Percentiles rank a stretch among this genome's conserved stretches.
phyloP scores from a whole-genome alignment of 2,329 filamentous ascomycete genomes.

The Colletotrichum zoysiae region DNA sequence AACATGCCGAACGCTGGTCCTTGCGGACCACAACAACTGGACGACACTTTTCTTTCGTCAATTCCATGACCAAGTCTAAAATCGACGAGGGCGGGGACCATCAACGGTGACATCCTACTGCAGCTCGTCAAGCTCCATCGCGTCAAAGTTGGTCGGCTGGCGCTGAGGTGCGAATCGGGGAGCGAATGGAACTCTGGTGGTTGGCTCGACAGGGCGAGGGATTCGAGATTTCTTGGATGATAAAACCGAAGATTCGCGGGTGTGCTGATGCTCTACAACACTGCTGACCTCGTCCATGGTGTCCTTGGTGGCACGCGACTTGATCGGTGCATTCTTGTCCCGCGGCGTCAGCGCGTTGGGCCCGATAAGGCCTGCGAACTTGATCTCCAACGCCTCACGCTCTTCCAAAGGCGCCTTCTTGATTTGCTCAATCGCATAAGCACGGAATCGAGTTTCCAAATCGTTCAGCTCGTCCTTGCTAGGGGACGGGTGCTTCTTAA shows the following conservation, averaged over 20 bases:
- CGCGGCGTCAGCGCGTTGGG: constrained; percentile 42
- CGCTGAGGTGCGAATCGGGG: constrained; percentile 46
- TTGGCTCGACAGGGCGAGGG: constrained; percentile 43
- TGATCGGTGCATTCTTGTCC: constrained; percentile 49
- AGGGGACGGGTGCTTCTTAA: constrained; percentile 61
- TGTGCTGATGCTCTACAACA: constrained; percentile 16
- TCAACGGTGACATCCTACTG: constrained; percentile 45
- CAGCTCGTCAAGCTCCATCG: constrained; percentile 52
- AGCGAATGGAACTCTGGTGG: constrained; percentile 43
- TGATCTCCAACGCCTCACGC: constrained; percentile 18
- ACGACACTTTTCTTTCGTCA: not conserved
- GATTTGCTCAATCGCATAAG: constrained; percentile 26
- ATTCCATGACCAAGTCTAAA: constrained; percentile 19
- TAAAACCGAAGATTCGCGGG: constrained; percentile 11
- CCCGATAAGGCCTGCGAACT: constrained; percentile 21
- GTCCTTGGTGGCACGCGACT: constrained; percentile 17
- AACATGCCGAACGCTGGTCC: not conserved
- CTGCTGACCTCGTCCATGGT: constrained; percentile 19
- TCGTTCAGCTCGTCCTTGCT: constrained; percentile 56
- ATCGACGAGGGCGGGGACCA: not conserved
- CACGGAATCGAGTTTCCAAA: constrained; percentile 52
- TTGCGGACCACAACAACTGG: not conserved
- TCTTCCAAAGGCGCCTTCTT: constrained; percentile 27
- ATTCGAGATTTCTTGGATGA: constrained; percentile 42
- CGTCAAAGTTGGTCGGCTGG: constrained; percentile 44